Evolutionary conservation across 2,329 filamentous ascomycete species (phyloP), one percentile per base, ranked within the genome.

Genomic region (Penicillium occitanis): DNA sequence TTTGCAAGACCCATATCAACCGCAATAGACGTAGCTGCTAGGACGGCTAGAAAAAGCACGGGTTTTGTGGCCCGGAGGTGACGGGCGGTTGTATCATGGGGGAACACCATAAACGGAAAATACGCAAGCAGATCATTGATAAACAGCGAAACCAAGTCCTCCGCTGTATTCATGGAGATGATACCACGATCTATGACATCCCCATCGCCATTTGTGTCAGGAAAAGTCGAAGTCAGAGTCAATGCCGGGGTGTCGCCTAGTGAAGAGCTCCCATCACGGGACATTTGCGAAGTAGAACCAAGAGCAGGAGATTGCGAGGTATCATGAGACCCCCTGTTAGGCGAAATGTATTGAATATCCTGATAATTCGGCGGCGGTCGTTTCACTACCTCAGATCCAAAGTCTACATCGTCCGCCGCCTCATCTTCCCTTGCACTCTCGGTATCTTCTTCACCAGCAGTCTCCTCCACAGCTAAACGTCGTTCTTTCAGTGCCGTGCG

Each of bases 31-130:
- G 89, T 85, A 8, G 86, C 87, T 0, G 89, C 86, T 77, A 93
- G 86, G 71, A 92, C 81, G 35, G 90, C 83, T n/a, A 91, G 81
- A 72, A 92, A 92, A 8, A 93, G 80, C 1, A 86, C 82, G 1
- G 90, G 90, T 72, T 86, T 88, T 44, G 72, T 70, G 22, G 70
- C 70, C 62, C 75, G 74, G 61, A 77, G 61, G 22, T 74, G 74
- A 11, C 70, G 68, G 17, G 75, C 74, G 0, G 75, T 75, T 40
- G 74, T 75, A 46, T 67, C 70, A 7, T 68, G 28, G 1, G 75
- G 72, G 42, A 77, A 65, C 6, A 75, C 66, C 5, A 77, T 69
- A 53, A 77, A 68, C 5, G 75, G 75, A 42, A 75, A 75, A 58
- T 75, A 74, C 3, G 61, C 66, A 5, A 72, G 69, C 7, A 76